phyloP scores from a whole-genome alignment of 495 filamentous ascomycete species.

The Glutinoglossum americanum region DNA sequence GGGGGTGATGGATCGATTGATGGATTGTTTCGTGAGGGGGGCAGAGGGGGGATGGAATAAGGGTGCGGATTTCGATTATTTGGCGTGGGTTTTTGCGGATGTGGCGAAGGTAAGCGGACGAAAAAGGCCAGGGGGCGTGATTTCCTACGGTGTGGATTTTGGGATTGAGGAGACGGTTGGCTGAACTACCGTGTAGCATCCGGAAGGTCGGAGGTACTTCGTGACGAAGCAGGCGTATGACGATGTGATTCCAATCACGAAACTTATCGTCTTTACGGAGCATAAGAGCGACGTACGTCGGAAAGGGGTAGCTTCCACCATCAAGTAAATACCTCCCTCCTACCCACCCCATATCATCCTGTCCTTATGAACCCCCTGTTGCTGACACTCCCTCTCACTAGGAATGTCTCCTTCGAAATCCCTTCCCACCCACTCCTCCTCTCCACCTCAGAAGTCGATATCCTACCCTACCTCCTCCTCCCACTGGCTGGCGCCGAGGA shows the following conservation, averaged over 20 bases:
- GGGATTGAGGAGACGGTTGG: too few relatives aligned
- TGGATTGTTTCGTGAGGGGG: conserved; percentile 90
- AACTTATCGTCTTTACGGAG: conserved; percentile 81
- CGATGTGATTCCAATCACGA: conserved; percentile 57
- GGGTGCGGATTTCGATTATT: conserved; percentile 72
- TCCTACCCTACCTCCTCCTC: conserved; percentile 71
- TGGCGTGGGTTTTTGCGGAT: conserved; percentile 85
- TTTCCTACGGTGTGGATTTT: too few relatives aligned
- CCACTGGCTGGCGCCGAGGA: conserved; percentile 38
- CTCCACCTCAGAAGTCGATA: conserved; percentile 38
- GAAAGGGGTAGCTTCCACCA: conserved; percentile 75
- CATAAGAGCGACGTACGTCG: conserved; percentile 57
- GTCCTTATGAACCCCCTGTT: not conserved
- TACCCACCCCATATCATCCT: conserved; percentile 17
- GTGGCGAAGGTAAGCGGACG: conserved; percentile 37
- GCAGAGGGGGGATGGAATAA: conserved; percentile 63
- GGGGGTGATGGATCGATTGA: conserved; percentile 64
- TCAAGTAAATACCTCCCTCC: conserved; percentile 71
- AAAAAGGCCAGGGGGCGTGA: not conserved
- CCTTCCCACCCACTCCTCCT: conserved; percentile 3
- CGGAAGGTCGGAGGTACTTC: conserved; percentile 56
- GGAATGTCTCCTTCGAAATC: conserved; percentile 6
- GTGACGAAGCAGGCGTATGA: conserved; percentile 53
- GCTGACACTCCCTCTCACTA: not conserved
- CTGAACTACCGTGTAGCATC: conserved; percentile 10